Percentiles rank a stretch among this genome's conserved stretches.
Evolutionary conservation across 768 basidiomycete species (phyloP).

Genomic region (Mycena pura): DNA sequence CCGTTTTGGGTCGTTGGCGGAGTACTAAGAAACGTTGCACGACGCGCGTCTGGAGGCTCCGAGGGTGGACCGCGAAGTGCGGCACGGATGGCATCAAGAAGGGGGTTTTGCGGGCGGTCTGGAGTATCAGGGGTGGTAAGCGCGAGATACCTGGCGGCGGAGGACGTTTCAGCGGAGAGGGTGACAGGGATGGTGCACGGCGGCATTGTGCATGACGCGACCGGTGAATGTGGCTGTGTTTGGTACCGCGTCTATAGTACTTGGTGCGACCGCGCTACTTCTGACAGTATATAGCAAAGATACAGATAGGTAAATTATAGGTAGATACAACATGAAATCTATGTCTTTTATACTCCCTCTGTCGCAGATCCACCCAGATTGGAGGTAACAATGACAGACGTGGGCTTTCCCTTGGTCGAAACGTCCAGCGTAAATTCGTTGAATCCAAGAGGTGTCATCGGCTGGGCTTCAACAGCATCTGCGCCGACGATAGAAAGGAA

Average conservation of each 20-base stretch:
- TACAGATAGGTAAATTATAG: too few species aligned
- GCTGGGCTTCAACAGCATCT: too few species aligned
- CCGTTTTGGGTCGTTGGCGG: conserved; percentile 44
- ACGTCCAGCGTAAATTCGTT: too few species aligned
- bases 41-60: conserved; percentile 32
- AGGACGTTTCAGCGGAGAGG: conserved; percentile 5
- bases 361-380: too few species aligned
- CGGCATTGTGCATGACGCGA: conserved; percentile 19
- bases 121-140: background rate
- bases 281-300: too few species aligned
- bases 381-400: too few species aligned
- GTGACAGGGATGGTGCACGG: conserved; percentile 14
- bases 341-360: too few species aligned
- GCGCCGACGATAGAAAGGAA: too few species aligned
- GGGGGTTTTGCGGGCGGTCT: conserved; percentile 12
- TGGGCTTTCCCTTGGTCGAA: too few species aligned
- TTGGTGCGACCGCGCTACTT: too few species aligned
- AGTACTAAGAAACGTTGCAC: conserved; percentile 47
- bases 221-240: background rate
- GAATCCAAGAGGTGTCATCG: too few species aligned
- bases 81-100: conserved; percentile 64
- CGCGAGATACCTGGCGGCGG: conserved; percentile 3
- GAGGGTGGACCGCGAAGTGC: conserved; percentile 64
- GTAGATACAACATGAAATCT: too few species aligned
- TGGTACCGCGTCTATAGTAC: background rate